Evolutionary conservation across 2,329 filamentous ascomycete genomes (phyloP).

Genomic region (Aspergillus udagawae): DNA sequence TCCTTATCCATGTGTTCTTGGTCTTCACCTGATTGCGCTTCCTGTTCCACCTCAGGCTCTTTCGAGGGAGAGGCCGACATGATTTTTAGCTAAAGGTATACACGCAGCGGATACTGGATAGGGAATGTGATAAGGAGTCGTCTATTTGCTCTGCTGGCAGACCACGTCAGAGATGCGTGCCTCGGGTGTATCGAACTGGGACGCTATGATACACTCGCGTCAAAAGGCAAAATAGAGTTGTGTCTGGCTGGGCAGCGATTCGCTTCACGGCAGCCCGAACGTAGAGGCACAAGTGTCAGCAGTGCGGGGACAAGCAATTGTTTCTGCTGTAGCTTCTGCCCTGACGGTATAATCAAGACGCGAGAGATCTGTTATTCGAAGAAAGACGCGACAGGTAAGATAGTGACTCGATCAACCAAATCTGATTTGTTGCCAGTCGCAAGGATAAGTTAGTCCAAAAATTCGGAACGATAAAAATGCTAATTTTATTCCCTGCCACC

Average conservation of each 20-base stretch:
- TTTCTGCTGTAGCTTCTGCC: constrained; percentile 23
- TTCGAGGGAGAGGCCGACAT: constrained; percentile 96
- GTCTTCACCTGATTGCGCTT: constrained; percentile 85
- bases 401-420: constrained; percentile 2
- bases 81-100: constrained; percentile 58
- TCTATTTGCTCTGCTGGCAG: constrained; percentile 39
- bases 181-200: constrained; percentile 20
- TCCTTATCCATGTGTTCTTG: constrained; percentile 83
- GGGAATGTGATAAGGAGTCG: constrained; percentile 28
- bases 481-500: constrained; percentile 1
- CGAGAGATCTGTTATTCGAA: constrained; percentile 21
- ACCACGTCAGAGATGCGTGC: constrained; percentile 43
- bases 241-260: constrained; percentile 37
- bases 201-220: constrained; percentile 22
- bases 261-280: constrained; percentile 34
- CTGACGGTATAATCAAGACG: constrained; percentile 24
- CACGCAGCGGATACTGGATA: constrained; percentile 33
- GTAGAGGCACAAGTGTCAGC: constrained; percentile 19
- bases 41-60: constrained; percentile 82
- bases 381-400: constrained; percentile 14
- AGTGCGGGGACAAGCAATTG: constrained; percentile 29
- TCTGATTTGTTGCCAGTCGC: constrained; percentile 11
- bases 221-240: constrained; percentile 20
- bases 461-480: background rate
- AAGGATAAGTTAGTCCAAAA: constrained; percentile 1